Evolutionary conservation across 2,329 filamentous ascomycete genomes (phyloP).

Genomic region (Alternaria ethzedia): DNA sequence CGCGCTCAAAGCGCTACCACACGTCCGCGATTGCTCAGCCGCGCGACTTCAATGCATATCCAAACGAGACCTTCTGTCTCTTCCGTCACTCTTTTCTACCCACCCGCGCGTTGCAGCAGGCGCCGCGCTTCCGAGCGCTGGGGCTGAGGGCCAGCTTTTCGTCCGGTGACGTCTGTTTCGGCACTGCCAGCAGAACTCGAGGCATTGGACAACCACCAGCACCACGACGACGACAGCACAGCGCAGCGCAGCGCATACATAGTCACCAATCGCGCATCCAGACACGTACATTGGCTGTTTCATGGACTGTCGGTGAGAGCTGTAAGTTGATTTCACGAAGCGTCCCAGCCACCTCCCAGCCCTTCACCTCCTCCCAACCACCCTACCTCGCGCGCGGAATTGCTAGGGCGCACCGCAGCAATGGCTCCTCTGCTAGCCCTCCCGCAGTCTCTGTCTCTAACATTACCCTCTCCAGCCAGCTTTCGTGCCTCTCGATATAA

Average conservation of each 20-base stretch:
- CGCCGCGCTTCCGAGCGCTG: conserved; percentile 23
- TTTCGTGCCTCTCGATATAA: conserved; percentile 25
- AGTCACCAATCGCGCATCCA: conserved; percentile 21
- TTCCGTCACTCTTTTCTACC: conserved; percentile 12
- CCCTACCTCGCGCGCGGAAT: conserved; percentile 8
- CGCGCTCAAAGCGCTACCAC: conserved; percentile 3
- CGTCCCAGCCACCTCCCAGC: conserved; percentile 30
- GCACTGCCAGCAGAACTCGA: conserved; percentile 17
- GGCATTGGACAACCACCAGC: conserved; percentile 15
- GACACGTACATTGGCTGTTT: conserved; percentile 11
- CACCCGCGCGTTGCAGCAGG: conserved; percentile 12
- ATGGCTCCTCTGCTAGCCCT: conserved; percentile 32
- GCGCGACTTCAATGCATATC: conserved; percentile 13
- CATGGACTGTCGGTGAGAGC: conserved; percentile 23
- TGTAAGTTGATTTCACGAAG: conserved; percentile 14
- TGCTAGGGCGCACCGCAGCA: conserved; percentile 21
- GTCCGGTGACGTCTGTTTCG: conserved; percentile 23
- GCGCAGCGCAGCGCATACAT: conserved; percentile 13
- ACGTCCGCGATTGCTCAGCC: conserved; percentile 7
- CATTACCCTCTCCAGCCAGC: conserved; percentile 27
- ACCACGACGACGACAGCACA: conserved; percentile 14
- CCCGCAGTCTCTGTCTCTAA: conserved; percentile 31
- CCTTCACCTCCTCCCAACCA: conserved; percentile 14
- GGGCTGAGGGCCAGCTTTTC: conserved; percentile 19
- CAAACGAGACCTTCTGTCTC: conserved; percentile 6